Percentiles rank a stretch among this genome's conserved stretches.
Evolutionary conservation across 345 rosid genomes (phyloP).

Genomic region (Arabidopsis suecica): DNA sequence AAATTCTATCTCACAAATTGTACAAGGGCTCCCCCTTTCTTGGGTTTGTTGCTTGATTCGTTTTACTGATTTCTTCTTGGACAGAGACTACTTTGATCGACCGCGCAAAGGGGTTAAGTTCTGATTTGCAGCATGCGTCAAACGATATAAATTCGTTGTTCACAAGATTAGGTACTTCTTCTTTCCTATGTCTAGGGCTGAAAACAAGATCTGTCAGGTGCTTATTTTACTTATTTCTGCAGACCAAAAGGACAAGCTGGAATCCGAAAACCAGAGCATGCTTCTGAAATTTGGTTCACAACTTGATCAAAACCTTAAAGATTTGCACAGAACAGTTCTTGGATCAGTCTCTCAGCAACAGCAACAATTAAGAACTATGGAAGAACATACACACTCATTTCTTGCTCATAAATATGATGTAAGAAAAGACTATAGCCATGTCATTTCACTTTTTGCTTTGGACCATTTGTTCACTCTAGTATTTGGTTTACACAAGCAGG

Average conservation of each 20-base stretch:
- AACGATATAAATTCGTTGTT: slow-evolving; percentile 72
- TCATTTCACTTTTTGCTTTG: slow-evolving; percentile 4
- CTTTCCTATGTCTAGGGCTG: slow-evolving; percentile 14
- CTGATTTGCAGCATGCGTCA: slow-evolving; percentile 81
- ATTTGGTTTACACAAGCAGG: slow-evolving; percentile 53
- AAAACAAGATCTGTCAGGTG: slow-evolving; percentile 8
- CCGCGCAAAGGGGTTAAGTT: slow-evolving; percentile 65
- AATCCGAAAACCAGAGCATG: slow-evolving; percentile 68
- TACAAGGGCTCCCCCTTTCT: not conserved
- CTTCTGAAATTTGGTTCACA: slow-evolving; percentile 86
- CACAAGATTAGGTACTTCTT: slow-evolving; percentile 68
- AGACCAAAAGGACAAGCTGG: slow-evolving; percentile 81
- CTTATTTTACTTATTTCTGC: slow-evolving; percentile 33
- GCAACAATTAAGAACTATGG: slow-evolving; percentile 78
- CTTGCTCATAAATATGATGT: slow-evolving; percentile 85
- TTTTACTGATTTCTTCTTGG: slow-evolving; percentile 16
- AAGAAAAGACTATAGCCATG: slow-evolving; percentile 33
- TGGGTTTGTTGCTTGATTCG: slow-evolving; percentile 4
- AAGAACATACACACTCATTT: slow-evolving; percentile 67
- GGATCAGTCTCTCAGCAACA: slow-evolving; percentile 89
- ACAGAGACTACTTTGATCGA: slow-evolving; percentile 71
- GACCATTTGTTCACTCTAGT: slow-evolving; percentile 26
- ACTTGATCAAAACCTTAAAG: slow-evolving; percentile 76
- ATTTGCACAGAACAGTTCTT: slow-evolving; percentile 67
- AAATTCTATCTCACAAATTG: slow-evolving; percentile 5